Evolutionary conservation across 805 yeast species (phyloP).

Genomic region (Wickerhamiella allomyrinae): DNA sequence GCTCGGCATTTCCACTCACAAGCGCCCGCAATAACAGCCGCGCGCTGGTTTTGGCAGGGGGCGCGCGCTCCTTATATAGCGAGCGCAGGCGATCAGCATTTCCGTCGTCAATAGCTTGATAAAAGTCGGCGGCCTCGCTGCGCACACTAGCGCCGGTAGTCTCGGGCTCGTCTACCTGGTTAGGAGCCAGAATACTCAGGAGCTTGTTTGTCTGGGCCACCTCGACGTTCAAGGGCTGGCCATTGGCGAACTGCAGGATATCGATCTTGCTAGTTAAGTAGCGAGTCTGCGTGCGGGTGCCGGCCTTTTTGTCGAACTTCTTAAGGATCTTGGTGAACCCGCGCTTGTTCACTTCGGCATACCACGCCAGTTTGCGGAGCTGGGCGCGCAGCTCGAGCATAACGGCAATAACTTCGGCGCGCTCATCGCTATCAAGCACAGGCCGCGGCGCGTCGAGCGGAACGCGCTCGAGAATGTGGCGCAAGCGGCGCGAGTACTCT

Average conservation of each 20-base stretch:
- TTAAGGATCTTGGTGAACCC: constrained; percentile 82
- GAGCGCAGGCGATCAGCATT: constrained; percentile 32
- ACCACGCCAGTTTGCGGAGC: constrained; percentile 81
- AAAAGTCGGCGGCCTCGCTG: constrained; percentile 2
- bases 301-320: constrained; percentile 73
- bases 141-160: neutral
- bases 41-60: constrained; percentile 35
- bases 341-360: constrained; percentile 78
- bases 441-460: constrained; percentile 6
- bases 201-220: constrained; percentile 27
- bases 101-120: constrained; percentile 27
- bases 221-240: constrained; percentile 39
- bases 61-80: constrained; percentile 30
- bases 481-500: constrained; percentile 62
- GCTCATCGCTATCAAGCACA: constrained; percentile 36
- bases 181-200: constrained; percentile 20
- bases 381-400: constrained; percentile 62
- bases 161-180: neutral
- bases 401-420: constrained; percentile 50
- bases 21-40: constrained; percentile 14
- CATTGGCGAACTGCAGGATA: constrained; percentile 68
- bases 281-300: constrained; percentile 41
- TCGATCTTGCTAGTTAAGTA: constrained; percentile 53
- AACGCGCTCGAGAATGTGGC: constrained; percentile 23
- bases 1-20: constrained; percentile 22